phyloP scores from a whole-genome alignment of 2,329 filamentous ascomycete species.

The Phaeosphaeria sp. region DNA sequence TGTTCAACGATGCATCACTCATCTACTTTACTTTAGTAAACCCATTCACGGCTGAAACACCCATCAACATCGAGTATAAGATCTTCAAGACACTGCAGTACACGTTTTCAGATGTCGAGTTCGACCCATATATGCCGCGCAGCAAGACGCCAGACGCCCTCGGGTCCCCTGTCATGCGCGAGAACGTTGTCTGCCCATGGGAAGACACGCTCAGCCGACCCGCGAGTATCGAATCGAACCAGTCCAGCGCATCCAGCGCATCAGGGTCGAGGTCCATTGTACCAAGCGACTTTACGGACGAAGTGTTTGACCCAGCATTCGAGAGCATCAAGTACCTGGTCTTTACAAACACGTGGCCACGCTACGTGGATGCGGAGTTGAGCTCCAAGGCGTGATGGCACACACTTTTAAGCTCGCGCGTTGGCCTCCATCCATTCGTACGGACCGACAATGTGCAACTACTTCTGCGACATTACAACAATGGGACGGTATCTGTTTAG shows the following conservation, averaged over 20 bases:
- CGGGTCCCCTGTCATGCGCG: conserved; percentile 28
- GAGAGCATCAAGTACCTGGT: conserved; percentile 49
- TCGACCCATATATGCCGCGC: conserved; percentile 44
- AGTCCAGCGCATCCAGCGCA: conserved; percentile 25
- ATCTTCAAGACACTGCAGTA: conserved; percentile 44
- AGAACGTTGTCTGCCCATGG: conserved; percentile 48
- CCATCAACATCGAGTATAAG: conserved; percentile 50
- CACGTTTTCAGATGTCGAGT: conserved; percentile 41
- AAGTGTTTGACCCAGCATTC: conserved; percentile 44
- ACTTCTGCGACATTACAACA: no score
- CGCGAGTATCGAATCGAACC: conserved; percentile 37
- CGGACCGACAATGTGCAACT: no score
- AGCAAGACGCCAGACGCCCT: conserved; percentile 30
- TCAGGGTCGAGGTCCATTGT: conserved; percentile 35
- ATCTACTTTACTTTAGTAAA: conserved; percentile 49
- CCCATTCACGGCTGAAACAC: conserved; percentile 45
- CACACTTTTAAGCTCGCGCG: no score
- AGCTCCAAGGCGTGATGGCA: not conserved
- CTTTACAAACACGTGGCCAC: conserved; percentile 48
- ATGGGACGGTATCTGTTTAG: no score
- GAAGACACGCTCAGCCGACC: conserved; percentile 43
- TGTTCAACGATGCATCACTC: conserved; percentile 46
- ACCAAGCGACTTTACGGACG: conserved; percentile 43
- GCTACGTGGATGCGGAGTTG: conserved; percentile 44
- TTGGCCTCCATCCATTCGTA: no score